Evolutionary conservation across 2,329 filamentous ascomycete species (phyloP).

Genomic region (Aspergillus sp.): DNA sequence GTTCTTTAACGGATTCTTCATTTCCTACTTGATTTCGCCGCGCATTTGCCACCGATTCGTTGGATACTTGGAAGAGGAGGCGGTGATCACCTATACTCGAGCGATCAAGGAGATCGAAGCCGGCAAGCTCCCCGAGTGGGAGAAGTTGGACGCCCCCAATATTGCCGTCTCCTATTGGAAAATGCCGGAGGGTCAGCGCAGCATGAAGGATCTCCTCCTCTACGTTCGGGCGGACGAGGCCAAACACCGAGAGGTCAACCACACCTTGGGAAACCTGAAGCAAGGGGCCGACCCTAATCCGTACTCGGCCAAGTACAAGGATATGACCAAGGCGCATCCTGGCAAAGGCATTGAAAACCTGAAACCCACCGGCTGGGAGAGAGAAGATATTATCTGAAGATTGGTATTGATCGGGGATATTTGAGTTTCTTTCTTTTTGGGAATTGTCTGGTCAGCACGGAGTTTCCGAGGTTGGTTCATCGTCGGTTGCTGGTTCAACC

Average conservation of each 20-base stretch:
- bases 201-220: constrained; percentile 81
- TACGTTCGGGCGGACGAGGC: constrained; percentile 91
- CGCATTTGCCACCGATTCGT: constrained; percentile 92
- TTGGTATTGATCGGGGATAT: not conserved
- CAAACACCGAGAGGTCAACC: constrained; percentile 91
- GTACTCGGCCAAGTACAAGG: constrained; percentile 80
- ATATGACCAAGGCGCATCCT: constrained; percentile 65
- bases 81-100: constrained; percentile 90
- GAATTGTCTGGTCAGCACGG: not conserved
- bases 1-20: constrained; percentile 93
- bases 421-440: not conserved
- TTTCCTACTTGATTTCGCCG: constrained; percentile 83
- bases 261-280: constrained; percentile 85
- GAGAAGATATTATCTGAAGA: constrained; percentile 69
- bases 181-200: constrained; percentile 79
- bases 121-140: constrained; percentile 82
- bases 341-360: constrained; percentile 65
- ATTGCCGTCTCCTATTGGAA: constrained; percentile 92
- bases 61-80: constrained; percentile 95
- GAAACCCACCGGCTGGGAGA: constrained; percentile 75
- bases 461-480: not conserved
- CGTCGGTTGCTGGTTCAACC: constrained; percentile 1
- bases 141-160: constrained; percentile 74
- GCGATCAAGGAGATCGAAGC: constrained; percentile 83
- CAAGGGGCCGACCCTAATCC: constrained; percentile 88